phyloP scores from a whole-genome alignment of 225 moss, liverwort and hornwort genomes.

The Polytrichum commune region DNA sequence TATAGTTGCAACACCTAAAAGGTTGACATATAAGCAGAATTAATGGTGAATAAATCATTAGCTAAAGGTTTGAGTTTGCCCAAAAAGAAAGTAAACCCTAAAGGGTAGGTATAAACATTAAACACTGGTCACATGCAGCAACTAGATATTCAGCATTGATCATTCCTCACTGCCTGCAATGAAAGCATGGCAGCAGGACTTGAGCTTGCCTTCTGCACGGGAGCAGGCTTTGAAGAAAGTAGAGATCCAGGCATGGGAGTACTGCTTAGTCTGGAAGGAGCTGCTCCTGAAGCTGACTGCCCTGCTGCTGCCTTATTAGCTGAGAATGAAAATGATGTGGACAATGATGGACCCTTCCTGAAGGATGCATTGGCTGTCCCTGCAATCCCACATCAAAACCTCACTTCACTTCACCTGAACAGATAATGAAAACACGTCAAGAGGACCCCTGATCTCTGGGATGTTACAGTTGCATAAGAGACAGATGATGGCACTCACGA shows the following conservation, averaged over 20 bases:
- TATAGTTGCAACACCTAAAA: too few relatives aligned
- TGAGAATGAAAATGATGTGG: slow-evolving; percentile 15
- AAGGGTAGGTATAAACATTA: too few relatives aligned
- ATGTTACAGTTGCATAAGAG: too few relatives aligned
- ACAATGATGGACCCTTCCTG: slow-evolving; percentile 14
- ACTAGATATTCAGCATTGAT: too few relatives aligned
- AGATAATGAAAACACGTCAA: not conserved
- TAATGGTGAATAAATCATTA: too few relatives aligned
- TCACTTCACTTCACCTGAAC: not conserved
- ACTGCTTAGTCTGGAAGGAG: slow-evolving; percentile 5
- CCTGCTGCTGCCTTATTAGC: slow-evolving; percentile 10
- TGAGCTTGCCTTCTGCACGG: slow-evolving; percentile 16
- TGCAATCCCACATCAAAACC: slow-evolving; percentile 6
- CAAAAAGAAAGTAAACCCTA: too few relatives aligned
- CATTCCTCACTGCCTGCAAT: not conserved
- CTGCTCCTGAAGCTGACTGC: slow-evolving; percentile 9
- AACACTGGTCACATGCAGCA: too few relatives aligned
- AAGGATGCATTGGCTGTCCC: slow-evolving; percentile 23
- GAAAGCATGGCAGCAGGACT: not conserved
- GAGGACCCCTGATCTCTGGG: not conserved
- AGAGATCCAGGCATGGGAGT: slow-evolving; percentile 18
- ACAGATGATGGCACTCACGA: slow-evolving; percentile 17
- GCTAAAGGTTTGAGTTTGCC: too few relatives aligned
- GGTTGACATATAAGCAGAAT: too few relatives aligned
- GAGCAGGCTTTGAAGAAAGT: slow-evolving; percentile 11